Base-by-base conservation (phyloP, 139 green algal species). In the Chlamydomonas sp. region DNA sequence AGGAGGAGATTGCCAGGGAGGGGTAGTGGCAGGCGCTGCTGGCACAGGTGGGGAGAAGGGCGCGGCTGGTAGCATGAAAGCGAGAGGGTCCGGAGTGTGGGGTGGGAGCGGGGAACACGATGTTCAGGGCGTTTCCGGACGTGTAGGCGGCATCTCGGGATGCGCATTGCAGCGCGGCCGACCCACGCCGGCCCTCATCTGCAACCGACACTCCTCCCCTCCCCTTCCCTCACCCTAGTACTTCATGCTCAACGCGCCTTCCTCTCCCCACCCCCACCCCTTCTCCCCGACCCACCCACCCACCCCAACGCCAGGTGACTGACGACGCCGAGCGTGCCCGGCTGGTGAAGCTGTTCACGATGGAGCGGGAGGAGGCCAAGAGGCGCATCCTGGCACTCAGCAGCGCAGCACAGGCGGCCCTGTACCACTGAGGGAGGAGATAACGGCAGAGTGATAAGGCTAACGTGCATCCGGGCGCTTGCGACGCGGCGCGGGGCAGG, bases 311-410 rank as follows among this genome's bases (percentile, higher is more conserved):
- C 14, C 85, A 92, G 90, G 86, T 89, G 5, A 66, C 64, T 16
- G 86, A 90, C 17, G 72, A 85, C 9, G 73, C 80, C 58, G 91
- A 93, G 83, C 91, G 91, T 66, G 85, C 78, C 59, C 82, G 84
- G 2, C 78, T 93, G 74, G 72, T 91, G 12, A 85, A 85, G n/a
- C 87, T 85, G 77, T 93, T 92, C 73, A 86, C 85, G 1, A n/a
- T 85, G 60, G 91, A 93, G 69, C 78, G 91, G 0, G 91, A 93
- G 78, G 68, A 85, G 62, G 91, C 91, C 61, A 91, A 91, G 79
- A 75, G 66, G 4, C 88, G 91, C 63, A 92, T 93, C 63, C 86
- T 93, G 60, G 67, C 77, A 71, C 77, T 93, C 61, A 88, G 79
- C 64, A 90, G 66, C 58, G 87, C 87, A 1, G 87, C 83, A 20